Conservation (phyloP, 257 asterid genomes). For the Penstemon newberryi region DNA sequence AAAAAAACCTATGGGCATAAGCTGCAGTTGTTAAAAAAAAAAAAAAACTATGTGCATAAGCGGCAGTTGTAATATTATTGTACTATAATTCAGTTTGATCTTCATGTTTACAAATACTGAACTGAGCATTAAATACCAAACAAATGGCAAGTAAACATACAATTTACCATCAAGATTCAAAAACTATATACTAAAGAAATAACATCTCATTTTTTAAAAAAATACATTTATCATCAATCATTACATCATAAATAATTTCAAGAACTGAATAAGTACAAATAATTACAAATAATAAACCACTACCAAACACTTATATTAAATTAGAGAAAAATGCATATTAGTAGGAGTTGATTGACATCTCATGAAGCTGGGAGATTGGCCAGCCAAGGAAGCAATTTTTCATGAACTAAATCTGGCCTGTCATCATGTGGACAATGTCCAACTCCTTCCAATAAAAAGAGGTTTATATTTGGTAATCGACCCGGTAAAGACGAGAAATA, state of each 20-base stretch:
- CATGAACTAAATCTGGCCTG: slow-evolving; percentile 85
- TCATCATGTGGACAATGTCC: slow-evolving; percentile 99
- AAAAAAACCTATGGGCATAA: no score
- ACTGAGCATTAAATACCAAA: slow-evolving; percentile 2
- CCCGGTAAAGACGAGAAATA: slow-evolving; percentile 67
- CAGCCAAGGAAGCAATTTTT: slow-evolving; percentile 85
- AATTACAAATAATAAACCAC: no score
- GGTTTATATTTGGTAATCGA: slow-evolving; percentile 46
- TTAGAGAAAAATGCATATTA: no score
- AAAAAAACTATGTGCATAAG: no score
- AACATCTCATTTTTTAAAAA: not conserved
- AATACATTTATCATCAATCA: no score
- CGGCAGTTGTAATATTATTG: not conserved
- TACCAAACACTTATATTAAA: no score
- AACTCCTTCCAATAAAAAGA: slow-evolving; percentile 72
- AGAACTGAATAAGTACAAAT: no score
- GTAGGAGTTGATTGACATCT: not conserved
- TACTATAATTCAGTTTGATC: not conserved
- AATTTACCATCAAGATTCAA: not conserved
- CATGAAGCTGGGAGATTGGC: slow-evolving; percentile 40
- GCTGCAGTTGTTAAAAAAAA: no score
- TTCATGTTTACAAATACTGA: no score
- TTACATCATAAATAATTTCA: no score
- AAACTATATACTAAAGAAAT: not conserved
- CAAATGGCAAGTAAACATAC: slow-evolving; percentile 8